Base-by-base conservation (phyloP, 176 grass and related monocot genomes). In the Avena sativa region DNA sequence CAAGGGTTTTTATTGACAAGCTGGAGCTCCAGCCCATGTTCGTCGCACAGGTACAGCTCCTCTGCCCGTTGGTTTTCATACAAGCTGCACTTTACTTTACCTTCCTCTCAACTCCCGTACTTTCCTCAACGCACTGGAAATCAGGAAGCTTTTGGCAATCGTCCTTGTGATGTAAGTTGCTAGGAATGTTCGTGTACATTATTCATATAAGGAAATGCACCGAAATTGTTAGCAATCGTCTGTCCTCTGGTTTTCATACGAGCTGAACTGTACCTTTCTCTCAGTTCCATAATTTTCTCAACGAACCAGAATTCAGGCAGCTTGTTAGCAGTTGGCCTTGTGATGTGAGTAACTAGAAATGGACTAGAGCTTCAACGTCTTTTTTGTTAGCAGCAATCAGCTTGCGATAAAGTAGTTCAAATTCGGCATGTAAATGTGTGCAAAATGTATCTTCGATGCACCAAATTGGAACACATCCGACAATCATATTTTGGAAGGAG, bases 1-100 rank as follows among this genome's bases (percentile, higher is more conserved):
- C 96, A 49, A 98, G 91, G 87, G 84, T 84, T 19, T 98, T 98
- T 70, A 80, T 98, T 76, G 84, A 94, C 76, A 98, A 95, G 83
- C 80, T 98, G 44, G 92, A 88, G 47, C 73, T 98, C 50, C 81
- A 92, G 56, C 91, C 93, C 85, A 89, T 92, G 82, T 92, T 98
- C 85, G 90, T 92, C 19, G 91, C 86, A 1, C 88, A 92, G 72
- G 96, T 98, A 85, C 89, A 74, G 8, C 76, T 46, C 46, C 28
- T 9, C 43, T 21, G 19, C 13, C 47, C 6, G 28, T 16, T 47
- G 64, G 12, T 82, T 76, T 38, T 76, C 15, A 5, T 47, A 23
- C 63, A 69, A 19, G 9, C 28, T 64, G 58, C 9, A 26, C 10
- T 57, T 83, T 49, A 2, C 20, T 67, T 83, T 49, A 2, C 20